Conservation (phyloP, 1,284 basidiomycete species). For the Rhodotorula sp. region DNA sequence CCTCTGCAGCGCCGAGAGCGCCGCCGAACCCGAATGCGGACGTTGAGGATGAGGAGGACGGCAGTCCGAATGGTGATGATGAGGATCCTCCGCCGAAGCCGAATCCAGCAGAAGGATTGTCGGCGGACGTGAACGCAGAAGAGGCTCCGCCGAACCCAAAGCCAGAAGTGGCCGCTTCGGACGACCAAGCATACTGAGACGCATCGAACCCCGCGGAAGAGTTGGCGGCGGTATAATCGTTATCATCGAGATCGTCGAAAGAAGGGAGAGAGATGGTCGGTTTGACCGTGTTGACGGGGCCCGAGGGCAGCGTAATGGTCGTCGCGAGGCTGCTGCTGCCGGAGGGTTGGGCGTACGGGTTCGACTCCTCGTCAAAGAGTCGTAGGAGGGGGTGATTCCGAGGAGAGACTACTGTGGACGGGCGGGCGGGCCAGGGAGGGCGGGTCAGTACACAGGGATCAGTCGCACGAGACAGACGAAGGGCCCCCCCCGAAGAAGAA, state of each 20-base stretch:
- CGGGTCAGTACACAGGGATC: neutral
- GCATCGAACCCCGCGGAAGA: neutral
- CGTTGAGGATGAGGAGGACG: neutral
- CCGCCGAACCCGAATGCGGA: conserved; percentile 8
- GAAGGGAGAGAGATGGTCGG: conserved; percentile 39
- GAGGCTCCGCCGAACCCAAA: conserved; percentile 10
- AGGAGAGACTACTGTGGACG: neutral
- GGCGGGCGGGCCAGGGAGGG: no score
- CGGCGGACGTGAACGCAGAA: neutral
- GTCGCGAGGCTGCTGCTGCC: neutral
- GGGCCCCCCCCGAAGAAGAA: no score
- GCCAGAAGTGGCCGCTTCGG: neutral
- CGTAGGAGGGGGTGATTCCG: conserved; percentile 41
- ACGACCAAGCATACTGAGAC: neutral
- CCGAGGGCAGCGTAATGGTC: conserved; percentile 19
- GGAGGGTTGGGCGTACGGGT: conserved; percentile 25
- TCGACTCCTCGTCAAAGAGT: conserved; percentile 43
- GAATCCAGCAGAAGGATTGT: neutral
- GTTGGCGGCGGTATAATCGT: neutral
- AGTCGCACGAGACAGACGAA: neutral
- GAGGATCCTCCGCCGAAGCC: conserved; percentile 1
- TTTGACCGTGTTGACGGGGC: conserved; percentile 32
- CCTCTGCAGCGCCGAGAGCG: conserved; percentile 9
- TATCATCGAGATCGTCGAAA: conserved; percentile 33
- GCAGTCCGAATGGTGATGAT: neutral